Evolutionary conservation across 805 yeast genomes (phyloP), one percentile per base, ranked within the genome.

Genomic region (Naumovozyma dairenensis): DNA sequence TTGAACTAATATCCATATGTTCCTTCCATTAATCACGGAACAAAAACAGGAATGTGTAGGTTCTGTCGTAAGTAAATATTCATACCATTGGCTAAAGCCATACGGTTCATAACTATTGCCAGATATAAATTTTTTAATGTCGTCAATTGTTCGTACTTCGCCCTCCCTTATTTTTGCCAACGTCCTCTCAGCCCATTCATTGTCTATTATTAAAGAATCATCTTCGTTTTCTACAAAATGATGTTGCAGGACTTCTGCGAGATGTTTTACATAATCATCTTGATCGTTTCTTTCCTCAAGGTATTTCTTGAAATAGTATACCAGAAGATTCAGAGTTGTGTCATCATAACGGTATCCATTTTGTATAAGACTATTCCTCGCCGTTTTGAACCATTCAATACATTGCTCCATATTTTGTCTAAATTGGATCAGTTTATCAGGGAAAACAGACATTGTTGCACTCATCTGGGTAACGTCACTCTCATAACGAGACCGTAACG

Each of bases 11-110:
- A 36, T 28, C 57, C 57, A 52, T 2, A 51, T 37, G 28, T 34
- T 39, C 20, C 38, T 44, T 16, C 31, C 28, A 25, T 38, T 38
- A 12, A 51, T 22, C 32, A 44, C 36, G 3, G 35, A 25, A 10
- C 17, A 24, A 32, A 46, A 46, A 32, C 41, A 41, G 2, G 42
- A 29, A 37, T 43, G 46, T 1, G 44, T 33, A 0, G 61, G 59
- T 16, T 55, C 57, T 29, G 50, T 53, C 8, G 42, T 39, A 8
- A 43, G 46, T 7, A 54, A 27, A 29, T 44, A 51, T 13, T 40
- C 38, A 34, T 41, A 45, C 60, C 62, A 57, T 26, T 49, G 47
- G 20, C 46, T 49, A 29, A 48, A 50, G 4, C 54, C 55, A 32
- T 25, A 34, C 1, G 55, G 55, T 19, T 34, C 37, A 6, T 32